Base-by-base conservation (phyloP, 2,329 filamentous ascomycete genomes). In the Hyphodiscus sp. region DNA sequence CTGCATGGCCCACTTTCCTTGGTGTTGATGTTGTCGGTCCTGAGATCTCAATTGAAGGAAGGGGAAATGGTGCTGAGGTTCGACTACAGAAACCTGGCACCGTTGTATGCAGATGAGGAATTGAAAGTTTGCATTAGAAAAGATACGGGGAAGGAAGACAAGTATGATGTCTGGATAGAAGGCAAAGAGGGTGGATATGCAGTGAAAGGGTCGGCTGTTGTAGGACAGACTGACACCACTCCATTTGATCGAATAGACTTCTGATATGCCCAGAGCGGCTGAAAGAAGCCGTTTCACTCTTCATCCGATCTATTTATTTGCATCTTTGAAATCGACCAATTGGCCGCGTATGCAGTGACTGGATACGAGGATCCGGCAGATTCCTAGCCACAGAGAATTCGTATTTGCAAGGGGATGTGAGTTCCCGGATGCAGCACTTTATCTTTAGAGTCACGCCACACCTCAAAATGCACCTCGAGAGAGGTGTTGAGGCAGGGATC, bases 1-100 rank as follows among this genome's bases (percentile, higher is more conserved):
- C 88, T 97, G 52, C 94, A 97, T 65, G 94, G 94, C 0, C 92
- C 94, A 0, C 74, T 99, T 51, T 83, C 82, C 1, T 77, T 95
- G 42, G 85, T 86, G 0, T 74, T 97, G 6, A 83, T 96, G 76
- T 75, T 95, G 38, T 80, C 82, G 16, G 76, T 86, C 4, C 69
- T 95, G 20, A 72, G 76, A 47, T 70, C 71, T 16, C 73, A 78
- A 53, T 63, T 83, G 16, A 65, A 67, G 3, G 58, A 65, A 15
- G 62, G 63, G 20, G 68, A 71, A 41, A 63, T 56, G 18, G 71
- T 92, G 20, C 67, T 71, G 46, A 74, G 69, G 11, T 79, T 96
- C 49, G 77, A 86, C 50, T 97, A 97, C 69, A 81, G 83, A 48
- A 96, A 96, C 67, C 69, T 95, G 23, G 82, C 86, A 10, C 91